phyloP scores from a whole-genome alignment of 257 asterid species.

The Solanum microdontum region DNA sequence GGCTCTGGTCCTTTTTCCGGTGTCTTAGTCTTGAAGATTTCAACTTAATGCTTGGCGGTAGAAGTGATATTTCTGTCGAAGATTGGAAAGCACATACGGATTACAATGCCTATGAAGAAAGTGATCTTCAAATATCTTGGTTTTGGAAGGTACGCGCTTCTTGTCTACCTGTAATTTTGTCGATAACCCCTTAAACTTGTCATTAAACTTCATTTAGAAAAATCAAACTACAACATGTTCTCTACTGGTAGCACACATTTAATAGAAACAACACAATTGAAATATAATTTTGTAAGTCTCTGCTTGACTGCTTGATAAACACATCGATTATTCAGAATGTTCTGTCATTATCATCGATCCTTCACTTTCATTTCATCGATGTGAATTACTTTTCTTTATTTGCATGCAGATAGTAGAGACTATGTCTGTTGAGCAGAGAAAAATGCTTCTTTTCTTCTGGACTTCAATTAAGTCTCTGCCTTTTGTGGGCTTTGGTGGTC shows the following conservation, averaged over 20 bases:
- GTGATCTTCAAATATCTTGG: conserved; percentile 70
- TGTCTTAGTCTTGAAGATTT: conserved; percentile 56
- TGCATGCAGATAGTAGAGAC: conserved; percentile 37
- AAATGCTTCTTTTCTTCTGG: conserved; percentile 82
- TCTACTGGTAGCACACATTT: not conserved
- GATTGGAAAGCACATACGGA: conserved; percentile 87
- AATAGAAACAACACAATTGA: not conserved
- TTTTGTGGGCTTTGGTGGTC: conserved; percentile 64
- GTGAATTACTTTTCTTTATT: not conserved
- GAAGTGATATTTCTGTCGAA: conserved; percentile 55
- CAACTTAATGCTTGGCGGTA: conserved; percentile 65
- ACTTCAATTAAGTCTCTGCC: conserved; percentile 82
- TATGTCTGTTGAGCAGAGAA: conserved; percentile 72
- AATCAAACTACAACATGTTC: not conserved
- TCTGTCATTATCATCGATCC: not conserved
- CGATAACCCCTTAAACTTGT: not conserved
- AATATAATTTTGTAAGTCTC: not conserved
- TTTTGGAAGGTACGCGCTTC: conserved; percentile 71
- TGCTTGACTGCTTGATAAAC: not conserved
- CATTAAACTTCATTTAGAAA: not conserved
- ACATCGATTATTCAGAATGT: not conserved
- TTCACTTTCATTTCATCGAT: not conserved
- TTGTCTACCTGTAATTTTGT: not conserved
- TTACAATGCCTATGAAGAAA: conserved; percentile 54
- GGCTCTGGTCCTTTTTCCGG: conserved; percentile 36